Percentiles rank a stretch among this genome's conserved stretches.
Conservation (phyloP, 352 stramenopile genomes). For the Globisporangium splendens region DNA sequence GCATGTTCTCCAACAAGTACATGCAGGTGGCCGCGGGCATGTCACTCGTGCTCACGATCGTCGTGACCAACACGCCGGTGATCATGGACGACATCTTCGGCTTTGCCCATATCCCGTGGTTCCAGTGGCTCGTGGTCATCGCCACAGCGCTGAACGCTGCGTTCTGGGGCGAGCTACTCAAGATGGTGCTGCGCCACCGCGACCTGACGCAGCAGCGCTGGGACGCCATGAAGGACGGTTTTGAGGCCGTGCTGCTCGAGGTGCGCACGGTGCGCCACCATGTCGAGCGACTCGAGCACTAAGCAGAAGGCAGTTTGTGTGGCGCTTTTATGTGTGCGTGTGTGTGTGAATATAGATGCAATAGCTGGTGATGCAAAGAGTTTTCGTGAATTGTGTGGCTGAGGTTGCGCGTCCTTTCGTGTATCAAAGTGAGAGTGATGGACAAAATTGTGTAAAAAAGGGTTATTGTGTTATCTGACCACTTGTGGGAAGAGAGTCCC, state of each 20-base stretch:
- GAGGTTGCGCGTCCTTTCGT: no score
- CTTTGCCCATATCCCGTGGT: conserved; percentile 45
- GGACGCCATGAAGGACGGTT: conserved; percentile 43
- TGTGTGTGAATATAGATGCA: background rate
- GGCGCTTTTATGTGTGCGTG: background rate
- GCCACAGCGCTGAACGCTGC: conserved; percentile 24
- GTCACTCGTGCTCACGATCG: conserved; percentile 44
- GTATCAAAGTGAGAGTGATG: no score
- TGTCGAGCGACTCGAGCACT: conserved; percentile 42
- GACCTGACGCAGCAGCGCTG: conserved; percentile 32
- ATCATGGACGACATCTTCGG: conserved; percentile 49
- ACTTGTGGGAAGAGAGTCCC: no score
- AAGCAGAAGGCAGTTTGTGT: background rate
- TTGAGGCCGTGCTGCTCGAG: conserved; percentile 59
- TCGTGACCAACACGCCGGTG: conserved; percentile 39
- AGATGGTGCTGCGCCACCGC: conserved; percentile 27
- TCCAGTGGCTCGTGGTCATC: conserved; percentile 36
- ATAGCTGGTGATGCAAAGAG: no score
- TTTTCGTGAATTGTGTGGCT: no score
- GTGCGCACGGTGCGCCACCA: conserved; percentile 57
- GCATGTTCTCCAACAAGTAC: conserved; percentile 68
- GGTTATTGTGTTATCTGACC: no score
- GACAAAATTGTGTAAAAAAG: no score
- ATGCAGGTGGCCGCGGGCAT: conserved; percentile 51
- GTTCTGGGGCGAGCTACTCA: conserved; percentile 40